These are phyloP conservation scores for Thuja plicata DNA, from an alignment of 83 land plant genomes.

Conservation along the genomic window DNA sequence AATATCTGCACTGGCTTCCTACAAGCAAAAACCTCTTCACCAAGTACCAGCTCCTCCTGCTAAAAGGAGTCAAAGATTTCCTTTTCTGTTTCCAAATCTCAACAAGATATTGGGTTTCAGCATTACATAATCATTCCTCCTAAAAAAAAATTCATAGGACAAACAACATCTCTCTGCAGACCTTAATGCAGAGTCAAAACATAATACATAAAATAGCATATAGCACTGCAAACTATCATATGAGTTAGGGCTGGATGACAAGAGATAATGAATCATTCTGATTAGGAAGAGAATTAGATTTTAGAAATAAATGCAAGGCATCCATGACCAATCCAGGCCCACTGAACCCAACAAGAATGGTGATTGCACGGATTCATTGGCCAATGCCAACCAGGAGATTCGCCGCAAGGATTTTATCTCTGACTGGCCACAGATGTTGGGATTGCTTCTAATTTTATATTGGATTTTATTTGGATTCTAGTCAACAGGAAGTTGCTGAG, in stretches of 20 bases:
- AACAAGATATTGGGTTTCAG: not conserved
- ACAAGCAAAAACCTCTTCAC: not conserved
- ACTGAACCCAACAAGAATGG: not conserved
- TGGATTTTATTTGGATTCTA: not conserved
- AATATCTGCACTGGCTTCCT: not conserved
- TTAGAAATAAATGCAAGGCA: not conserved
- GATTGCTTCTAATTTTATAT: not conserved
- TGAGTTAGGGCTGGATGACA: not conserved
- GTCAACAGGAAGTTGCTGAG: not conserved
- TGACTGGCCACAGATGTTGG: conserved; percentile 5
- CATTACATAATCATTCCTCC: too few species aligned
- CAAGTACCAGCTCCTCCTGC: not conserved
- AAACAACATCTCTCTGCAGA: not conserved
- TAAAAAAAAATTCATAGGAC: not conserved
- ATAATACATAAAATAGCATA: not conserved
- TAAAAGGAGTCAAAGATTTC: not conserved
- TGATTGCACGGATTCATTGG: not conserved
- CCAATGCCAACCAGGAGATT: conserved; percentile 20
- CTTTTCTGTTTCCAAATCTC: not conserved
- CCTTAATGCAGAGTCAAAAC: not conserved
- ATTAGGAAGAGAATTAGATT: not conserved
- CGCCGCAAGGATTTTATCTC: not conserved
- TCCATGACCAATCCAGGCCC: conserved; percentile 6
- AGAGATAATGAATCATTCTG: not conserved
- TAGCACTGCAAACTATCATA: not conserved